Evolutionary conservation across 177 flowering plant species (phyloP).

Genomic region (Vitis hybrid): DNA sequence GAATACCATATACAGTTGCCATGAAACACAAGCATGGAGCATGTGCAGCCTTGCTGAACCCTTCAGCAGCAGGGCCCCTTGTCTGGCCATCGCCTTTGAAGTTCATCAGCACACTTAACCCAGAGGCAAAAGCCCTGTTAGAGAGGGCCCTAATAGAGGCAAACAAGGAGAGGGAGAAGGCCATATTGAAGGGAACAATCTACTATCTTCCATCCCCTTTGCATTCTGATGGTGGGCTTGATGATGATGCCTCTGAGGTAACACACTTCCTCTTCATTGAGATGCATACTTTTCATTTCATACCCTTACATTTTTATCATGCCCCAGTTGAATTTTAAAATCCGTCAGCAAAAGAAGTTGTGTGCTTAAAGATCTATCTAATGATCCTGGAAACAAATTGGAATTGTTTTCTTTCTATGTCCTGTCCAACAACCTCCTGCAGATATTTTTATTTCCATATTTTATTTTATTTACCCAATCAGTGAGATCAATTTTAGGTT

Average conservation of each 20-base stretch:
- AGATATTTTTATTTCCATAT: too few relatives aligned
- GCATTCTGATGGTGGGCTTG: constrained; percentile 31
- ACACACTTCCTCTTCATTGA: neutral
- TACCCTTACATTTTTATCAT: neutral
- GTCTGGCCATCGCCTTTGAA: constrained; percentile 75
- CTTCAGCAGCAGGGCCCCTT: constrained; percentile 70
- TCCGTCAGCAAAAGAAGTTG: neutral
- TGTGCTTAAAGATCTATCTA: neutral
- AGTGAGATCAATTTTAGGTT: too few relatives aligned
- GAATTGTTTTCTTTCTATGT: too few relatives aligned
- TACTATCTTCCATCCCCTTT: constrained; percentile 28
- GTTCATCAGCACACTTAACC: constrained; percentile 64
- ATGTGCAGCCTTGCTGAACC: constrained; percentile 71
- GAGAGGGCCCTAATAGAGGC: constrained; percentile 75
- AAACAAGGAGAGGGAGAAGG: constrained; percentile 65
- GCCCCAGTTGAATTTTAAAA: too few relatives aligned
- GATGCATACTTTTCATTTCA: neutral
- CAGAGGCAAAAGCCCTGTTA: constrained; percentile 58
- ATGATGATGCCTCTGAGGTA: constrained; percentile 62
- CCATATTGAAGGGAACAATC: constrained; percentile 45
- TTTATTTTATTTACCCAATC: too few relatives aligned
- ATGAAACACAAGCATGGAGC: constrained; percentile 51
- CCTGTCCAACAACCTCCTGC: too few relatives aligned
- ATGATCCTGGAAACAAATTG: neutral
- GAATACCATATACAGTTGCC: constrained; percentile 66